Percentiles rank a stretch among this genome's conserved stretches.
phyloP scores from a whole-genome alignment of 1,139 yeast genomes.

The Pichia sp. region DNA sequence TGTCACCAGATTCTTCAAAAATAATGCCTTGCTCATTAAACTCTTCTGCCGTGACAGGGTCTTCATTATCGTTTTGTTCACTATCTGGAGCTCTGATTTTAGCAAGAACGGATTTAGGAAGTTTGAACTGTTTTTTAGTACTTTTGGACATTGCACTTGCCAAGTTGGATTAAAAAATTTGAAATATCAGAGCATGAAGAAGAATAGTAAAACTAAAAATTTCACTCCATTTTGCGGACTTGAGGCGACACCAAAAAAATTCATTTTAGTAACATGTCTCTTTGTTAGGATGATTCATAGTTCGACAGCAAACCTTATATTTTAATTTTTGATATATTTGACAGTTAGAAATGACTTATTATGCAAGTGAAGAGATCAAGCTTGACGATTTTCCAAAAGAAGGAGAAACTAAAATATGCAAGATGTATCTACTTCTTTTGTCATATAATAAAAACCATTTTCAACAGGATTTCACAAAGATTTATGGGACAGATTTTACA shows the following conservation, averaged over 20 bases:
- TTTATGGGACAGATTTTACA: constrained; percentile 23
- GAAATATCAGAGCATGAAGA: not conserved
- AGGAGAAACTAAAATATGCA: not conserved
- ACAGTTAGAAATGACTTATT: too few species aligned
- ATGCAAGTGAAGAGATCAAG: constrained; percentile 1
- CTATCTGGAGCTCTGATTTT: constrained; percentile 9
- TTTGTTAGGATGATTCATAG: too few species aligned
- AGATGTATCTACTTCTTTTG: constrained; percentile 10
- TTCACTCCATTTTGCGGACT: too few species aligned
- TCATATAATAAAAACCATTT: constrained; percentile 2
- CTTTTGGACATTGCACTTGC: not conserved
- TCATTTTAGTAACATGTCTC: too few species aligned
- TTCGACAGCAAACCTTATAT: too few species aligned
- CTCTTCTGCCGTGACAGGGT: constrained; percentile 40
- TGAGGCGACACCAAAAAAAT: too few species aligned
- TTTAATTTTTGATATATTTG: too few species aligned
- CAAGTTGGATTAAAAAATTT: not conserved
- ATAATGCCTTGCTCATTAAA: constrained; percentile 41
- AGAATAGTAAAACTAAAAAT: not conserved
- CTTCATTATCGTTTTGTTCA: not conserved
- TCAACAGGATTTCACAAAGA: constrained; percentile 1
- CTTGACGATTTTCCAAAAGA: constrained; percentile 2
- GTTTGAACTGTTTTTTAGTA: constrained; percentile 15
- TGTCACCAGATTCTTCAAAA: constrained; percentile 53
- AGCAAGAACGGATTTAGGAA: constrained; percentile 20